These are phyloP conservation scores for Candolleomyces aberdarensis DNA, from an alignment of 768 basidiomycete genomes.

Conservation along the genomic window DNA sequence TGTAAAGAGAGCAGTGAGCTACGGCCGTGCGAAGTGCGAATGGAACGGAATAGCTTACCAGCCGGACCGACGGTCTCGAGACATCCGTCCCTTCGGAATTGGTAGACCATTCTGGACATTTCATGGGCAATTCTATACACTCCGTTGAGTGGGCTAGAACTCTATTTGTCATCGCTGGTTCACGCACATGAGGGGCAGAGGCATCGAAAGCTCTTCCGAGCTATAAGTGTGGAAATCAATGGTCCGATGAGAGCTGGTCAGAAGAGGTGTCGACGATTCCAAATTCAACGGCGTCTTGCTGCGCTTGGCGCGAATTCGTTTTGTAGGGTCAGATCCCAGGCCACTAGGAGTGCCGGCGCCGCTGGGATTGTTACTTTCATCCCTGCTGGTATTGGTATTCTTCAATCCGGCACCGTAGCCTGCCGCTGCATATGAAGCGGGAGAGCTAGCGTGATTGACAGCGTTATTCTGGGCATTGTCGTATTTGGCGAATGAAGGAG, in stretches of 20 bases:
- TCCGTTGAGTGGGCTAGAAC: neutral
- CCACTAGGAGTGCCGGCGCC: slow-evolving; percentile 35
- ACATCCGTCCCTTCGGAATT: slow-evolving; percentile 75
- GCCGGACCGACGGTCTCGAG: slow-evolving; percentile 91
- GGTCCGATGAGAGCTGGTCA: slow-evolving; percentile 50
- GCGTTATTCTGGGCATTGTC: slow-evolving; percentile 38
- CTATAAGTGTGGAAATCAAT: slow-evolving; percentile 61
- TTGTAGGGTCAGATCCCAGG: slow-evolving; percentile 50
- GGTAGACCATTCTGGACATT: slow-evolving; percentile 63
- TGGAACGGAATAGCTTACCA: slow-evolving; percentile 37
- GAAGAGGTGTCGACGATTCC: slow-evolving; percentile 57
- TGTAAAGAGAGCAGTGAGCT: slow-evolving; percentile 19
- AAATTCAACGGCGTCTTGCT: slow-evolving; percentile 54
- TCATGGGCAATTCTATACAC: slow-evolving; percentile 74
- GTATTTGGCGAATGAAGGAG: slow-evolving; percentile 50
- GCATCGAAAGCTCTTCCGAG: slow-evolving; percentile 56
- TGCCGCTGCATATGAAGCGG: slow-evolving; percentile 43
- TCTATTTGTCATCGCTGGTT: neutral
- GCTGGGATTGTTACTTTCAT: slow-evolving; percentile 23
- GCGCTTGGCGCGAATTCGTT: slow-evolving; percentile 67
- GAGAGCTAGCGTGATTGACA: slow-evolving; percentile 23
- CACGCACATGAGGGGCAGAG: slow-evolving; percentile 75
- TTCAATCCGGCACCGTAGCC: slow-evolving; percentile 19
- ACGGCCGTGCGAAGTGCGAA: neutral
- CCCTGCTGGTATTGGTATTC: slow-evolving; percentile 22